Percentiles rank a stretch among this genome's conserved stretches.
These are phyloP conservation scores for Phialophora macrospora DNA, from an alignment of 2,329 filamentous ascomycete genomes.

Conservation along the genomic window DNA sequence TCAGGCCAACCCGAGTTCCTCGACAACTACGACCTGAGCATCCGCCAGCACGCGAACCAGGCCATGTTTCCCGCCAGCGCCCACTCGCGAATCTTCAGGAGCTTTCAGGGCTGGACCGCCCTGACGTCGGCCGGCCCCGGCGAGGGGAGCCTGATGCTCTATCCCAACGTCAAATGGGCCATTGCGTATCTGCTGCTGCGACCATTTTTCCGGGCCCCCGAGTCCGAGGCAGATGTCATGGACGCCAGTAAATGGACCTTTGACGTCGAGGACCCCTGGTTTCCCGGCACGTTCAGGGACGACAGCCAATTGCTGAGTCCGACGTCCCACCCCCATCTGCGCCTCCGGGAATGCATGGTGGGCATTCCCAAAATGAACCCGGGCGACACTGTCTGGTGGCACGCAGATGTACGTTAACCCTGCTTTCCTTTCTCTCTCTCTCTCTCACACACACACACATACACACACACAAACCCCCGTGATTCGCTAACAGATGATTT, in stretches of 20 bases:
- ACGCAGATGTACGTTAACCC: slow-evolving; percentile 41
- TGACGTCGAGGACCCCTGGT: slow-evolving; percentile 43
- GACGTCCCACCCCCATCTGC: slow-evolving; percentile 48
- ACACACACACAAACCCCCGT: too few species aligned
- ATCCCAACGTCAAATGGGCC: slow-evolving; percentile 46
- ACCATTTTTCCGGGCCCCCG: slow-evolving; percentile 49
- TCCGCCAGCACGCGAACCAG: slow-evolving; percentile 42
- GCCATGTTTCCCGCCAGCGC: slow-evolving; percentile 46
- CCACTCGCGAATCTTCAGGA: slow-evolving; percentile 48
- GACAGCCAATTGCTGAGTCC: slow-evolving; percentile 53
- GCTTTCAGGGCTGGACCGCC: slow-evolving; percentile 53
- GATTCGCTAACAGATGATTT: neutral
- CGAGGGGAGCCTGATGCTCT: slow-evolving; percentile 50
- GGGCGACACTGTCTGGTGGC: slow-evolving; percentile 53
- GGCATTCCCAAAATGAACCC: slow-evolving; percentile 48
- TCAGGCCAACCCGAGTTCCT: slow-evolving; percentile 46
- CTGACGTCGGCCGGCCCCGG: slow-evolving; percentile 45
- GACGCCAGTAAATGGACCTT: slow-evolving; percentile 48
- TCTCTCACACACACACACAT: too few species aligned
- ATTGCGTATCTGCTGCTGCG: slow-evolving; percentile 52
- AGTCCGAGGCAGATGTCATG: slow-evolving; percentile 42
- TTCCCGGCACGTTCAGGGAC: slow-evolving; percentile 47
- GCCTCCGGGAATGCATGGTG: slow-evolving; percentile 47
- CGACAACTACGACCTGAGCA: slow-evolving; percentile 48
- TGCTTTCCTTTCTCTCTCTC: neutral